Percentiles rank a stretch among this genome's conserved stretches.
phyloP scores from a whole-genome alignment of 2,329 filamentous ascomycete species.

The Diaporthe vexans region DNA sequence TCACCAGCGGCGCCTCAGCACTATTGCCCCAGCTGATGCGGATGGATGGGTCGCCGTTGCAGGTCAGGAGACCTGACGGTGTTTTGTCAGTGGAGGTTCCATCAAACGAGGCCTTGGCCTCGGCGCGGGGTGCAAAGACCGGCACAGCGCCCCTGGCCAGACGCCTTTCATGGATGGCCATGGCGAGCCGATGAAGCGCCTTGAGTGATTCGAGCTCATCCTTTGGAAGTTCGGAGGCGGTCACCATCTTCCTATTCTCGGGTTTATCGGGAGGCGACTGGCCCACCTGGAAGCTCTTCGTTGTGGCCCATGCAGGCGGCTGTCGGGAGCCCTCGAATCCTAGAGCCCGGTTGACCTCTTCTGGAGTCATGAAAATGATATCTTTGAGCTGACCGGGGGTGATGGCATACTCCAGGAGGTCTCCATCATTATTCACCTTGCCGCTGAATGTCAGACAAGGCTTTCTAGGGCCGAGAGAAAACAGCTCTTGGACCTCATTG shows the following conservation, averaged over 20 bases:
- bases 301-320: background rate
- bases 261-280: constrained; percentile 41
- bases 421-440: constrained; percentile 65
- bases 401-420: constrained; percentile 67
- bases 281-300: constrained; percentile 54
- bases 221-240: constrained; percentile 57
- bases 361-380: constrained; percentile 70
- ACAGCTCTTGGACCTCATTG: constrained; percentile 55
- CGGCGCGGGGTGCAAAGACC: constrained; percentile 59
- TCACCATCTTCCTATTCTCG: constrained; percentile 59
- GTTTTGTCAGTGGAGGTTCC: constrained; percentile 46
- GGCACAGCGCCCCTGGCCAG: constrained; percentile 65
- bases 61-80: constrained; percentile 48
- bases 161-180: constrained; percentile 58
- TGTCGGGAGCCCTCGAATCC: constrained; percentile 40
- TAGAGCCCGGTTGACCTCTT: constrained; percentile 57
- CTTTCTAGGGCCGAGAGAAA: constrained; percentile 66
- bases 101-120: constrained; percentile 60
- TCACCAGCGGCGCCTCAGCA: constrained; percentile 55
- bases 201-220: constrained; percentile 61
- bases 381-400: constrained; percentile 66
- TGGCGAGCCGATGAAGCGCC: constrained; percentile 62
- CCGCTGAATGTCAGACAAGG: constrained; percentile 75
- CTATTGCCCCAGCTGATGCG: constrained; percentile 52
- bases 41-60: constrained; percentile 66